Evolutionary conservation across 2,329 filamentous ascomycete genomes (phyloP), one percentile per base, ranked within the genome.

Genomic region (Ustulina deusta): DNA sequence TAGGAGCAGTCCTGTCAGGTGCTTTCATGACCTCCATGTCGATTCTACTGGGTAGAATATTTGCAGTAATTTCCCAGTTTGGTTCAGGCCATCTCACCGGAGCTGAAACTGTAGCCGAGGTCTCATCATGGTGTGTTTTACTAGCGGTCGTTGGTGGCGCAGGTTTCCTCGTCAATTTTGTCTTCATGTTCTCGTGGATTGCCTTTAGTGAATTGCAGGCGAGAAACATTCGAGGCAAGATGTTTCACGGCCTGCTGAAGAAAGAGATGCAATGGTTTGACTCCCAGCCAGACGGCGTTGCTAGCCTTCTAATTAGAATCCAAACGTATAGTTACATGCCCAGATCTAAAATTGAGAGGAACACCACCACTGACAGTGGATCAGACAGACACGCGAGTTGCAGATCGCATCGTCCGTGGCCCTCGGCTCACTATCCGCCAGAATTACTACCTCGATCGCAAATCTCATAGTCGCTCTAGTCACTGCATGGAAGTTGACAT

Each of bases 241-340:
- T 96, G 2, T 97, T 97, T 75, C 74, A 81, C 1, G 86, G 86
- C 1, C 81, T 98, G 40, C 77, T 97, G n/a, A 80, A 82, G 6
- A 93, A 90, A 75, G 88, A 95, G 13, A 87, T 96, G 76, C 84
- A 85, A 52, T 98, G 94, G 94, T 97, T 93, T 75, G 94, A 97
- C 76, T 82, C 84, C 20, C 86, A 90, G 59, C 83, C 87, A 42
- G 89, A 92, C 63, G 95, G 94, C 0, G 85, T 93, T 20, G 86
- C 88, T 0, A 90, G 93, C 20, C 84, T 96, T 48, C 82, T 97
- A 20, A 86, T 90, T 17, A 85, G 89, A 61, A 83, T 94, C 36
- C 91, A 97, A 78, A 90, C 89, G 91, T 94, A 82, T 79, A 89
- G 79, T 60, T 65, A 15, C 32, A 64, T 61, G 20, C 6, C 2